Percentiles rank a stretch among this genome's conserved stretches.
phyloP scores from a whole-genome alignment of 108 stramenopile species.

The Parmales sp. region DNA sequence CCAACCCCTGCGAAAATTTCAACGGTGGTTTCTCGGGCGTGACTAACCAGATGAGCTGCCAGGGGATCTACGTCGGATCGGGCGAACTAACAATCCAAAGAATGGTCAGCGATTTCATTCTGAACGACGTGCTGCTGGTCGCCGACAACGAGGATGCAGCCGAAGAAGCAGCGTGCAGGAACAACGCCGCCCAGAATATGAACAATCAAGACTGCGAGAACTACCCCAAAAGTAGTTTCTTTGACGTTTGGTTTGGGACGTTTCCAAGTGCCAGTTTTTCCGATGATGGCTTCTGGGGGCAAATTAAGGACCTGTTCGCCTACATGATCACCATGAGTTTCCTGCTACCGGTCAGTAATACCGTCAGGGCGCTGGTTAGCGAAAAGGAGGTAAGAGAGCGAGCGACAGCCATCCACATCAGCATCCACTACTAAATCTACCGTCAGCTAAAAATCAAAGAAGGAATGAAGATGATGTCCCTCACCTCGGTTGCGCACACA shows the following conservation, averaged over 20 bases:
- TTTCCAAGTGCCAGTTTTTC: background rate
- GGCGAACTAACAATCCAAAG: background rate
- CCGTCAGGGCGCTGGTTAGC: background rate
- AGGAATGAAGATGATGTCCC: conserved; percentile 12
- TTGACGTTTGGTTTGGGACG: background rate
- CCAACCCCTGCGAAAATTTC: background rate
- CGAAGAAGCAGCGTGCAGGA: too few relatives aligned
- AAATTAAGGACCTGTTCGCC: background rate
- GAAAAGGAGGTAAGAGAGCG: conserved; percentile 8
- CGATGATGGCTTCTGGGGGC: conserved; percentile 4
- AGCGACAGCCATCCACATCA: too few relatives aligned
- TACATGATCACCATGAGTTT: background rate
- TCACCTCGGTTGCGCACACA: background rate
- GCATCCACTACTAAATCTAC: too few relatives aligned
- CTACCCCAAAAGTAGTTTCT: background rate
- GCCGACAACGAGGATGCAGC: too few relatives aligned
- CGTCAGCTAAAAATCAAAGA: conserved; percentile 8
- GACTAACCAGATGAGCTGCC: background rate
- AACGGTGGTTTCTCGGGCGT: background rate
- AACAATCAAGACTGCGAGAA: background rate
- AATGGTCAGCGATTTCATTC: background rate
- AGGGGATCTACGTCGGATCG: background rate
- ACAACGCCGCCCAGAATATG: background rate
- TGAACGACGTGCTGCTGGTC: too few relatives aligned
- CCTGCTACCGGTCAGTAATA: background rate